These are phyloP conservation scores for Epichloe hybrida DNA, from an alignment of 2,329 filamentous ascomycete species.

Conservation along the genomic window DNA sequence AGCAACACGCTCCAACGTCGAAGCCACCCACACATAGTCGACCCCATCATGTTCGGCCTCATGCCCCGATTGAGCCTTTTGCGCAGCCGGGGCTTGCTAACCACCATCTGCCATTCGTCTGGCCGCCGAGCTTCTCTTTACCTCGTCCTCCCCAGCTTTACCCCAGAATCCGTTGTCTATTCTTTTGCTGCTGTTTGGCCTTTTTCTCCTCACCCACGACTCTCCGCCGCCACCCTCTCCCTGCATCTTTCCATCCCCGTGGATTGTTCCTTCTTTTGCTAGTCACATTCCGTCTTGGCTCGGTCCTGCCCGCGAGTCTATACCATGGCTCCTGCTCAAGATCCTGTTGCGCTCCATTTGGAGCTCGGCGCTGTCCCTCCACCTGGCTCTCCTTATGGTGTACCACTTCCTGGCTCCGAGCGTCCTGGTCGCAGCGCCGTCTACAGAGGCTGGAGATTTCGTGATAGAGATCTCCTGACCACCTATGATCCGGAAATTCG, in stretches of 20 bases:
- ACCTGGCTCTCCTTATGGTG: conserved; percentile 62
- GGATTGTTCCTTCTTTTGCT: not conserved
- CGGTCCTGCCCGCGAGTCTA: not conserved
- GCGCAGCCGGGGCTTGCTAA: conserved; percentile 3
- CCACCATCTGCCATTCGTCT: not conserved
- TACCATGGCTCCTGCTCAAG: conserved; percentile 20
- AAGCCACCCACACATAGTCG: not conserved
- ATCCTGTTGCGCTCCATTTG: conserved; percentile 27
- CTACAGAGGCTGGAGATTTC: conserved; percentile 73
- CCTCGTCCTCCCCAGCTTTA: not conserved
- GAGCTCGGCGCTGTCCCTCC: conserved; percentile 52
- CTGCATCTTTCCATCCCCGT: not conserved
- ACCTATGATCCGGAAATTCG: conserved; percentile 56
- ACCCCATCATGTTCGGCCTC: conserved; percentile 2
- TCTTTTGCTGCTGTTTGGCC: not conserved
- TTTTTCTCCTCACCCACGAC: not conserved
- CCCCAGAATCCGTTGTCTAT: not conserved
- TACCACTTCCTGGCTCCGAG: conserved; percentile 64
- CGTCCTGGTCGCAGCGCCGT: conserved; percentile 57
- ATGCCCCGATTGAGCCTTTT: conserved; percentile 6
- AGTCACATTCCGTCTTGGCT: not conserved
- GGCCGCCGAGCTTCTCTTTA: not conserved
- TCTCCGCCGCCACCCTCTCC: not conserved
- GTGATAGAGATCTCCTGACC: conserved; percentile 55
- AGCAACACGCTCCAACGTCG: not conserved